Conservation (phyloP, 805 yeast genomes). For the Candida parachauliodes region DNA sequence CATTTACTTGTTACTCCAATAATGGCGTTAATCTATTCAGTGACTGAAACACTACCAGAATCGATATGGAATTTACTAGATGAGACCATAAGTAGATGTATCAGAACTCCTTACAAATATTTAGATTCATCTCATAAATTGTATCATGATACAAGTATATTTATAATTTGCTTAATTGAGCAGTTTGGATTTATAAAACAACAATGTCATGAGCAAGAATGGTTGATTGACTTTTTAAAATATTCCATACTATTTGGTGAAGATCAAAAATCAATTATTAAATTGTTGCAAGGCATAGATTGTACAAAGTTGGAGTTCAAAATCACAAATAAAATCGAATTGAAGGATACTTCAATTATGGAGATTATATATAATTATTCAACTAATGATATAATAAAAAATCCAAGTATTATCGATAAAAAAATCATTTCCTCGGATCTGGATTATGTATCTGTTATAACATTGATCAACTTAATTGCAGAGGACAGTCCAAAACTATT, state of each 20-base stretch:
- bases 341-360: conserved; percentile 18
- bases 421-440: conserved; percentile 43
- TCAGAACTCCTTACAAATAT: conserved; percentile 79
- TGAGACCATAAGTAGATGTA: conserved; percentile 68
- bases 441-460: conserved; percentile 44
- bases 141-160: conserved; percentile 29
- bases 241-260: conserved; percentile 59
- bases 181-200: conserved; percentile 57
- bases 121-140: conserved; percentile 48
- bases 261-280: conserved; percentile 27
- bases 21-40: conserved; percentile 49
- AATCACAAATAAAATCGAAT: conserved; percentile 1
- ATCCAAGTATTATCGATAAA: conserved; percentile 10
- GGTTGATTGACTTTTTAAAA: conserved; percentile 51
- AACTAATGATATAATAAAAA: conserved; percentile 1
- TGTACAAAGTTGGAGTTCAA: conserved; percentile 1
- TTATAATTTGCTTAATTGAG: conserved; percentile 46
- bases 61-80: conserved; percentile 66
- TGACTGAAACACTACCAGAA: conserved; percentile 22
- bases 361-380: conserved; percentile 30
- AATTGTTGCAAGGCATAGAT: conserved; percentile 10
- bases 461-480: conserved; percentile 21
- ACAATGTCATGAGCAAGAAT: conserved; percentile 22
- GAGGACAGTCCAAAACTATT: neutral
- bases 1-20: conserved; percentile 52